A percentile compares a stretch with the other conserved stretches of the same genome.
Evolutionary conservation across 2,329 filamentous ascomycete genomes (phyloP).

Genomic region (Apiospora rasikravindrae): DNA sequence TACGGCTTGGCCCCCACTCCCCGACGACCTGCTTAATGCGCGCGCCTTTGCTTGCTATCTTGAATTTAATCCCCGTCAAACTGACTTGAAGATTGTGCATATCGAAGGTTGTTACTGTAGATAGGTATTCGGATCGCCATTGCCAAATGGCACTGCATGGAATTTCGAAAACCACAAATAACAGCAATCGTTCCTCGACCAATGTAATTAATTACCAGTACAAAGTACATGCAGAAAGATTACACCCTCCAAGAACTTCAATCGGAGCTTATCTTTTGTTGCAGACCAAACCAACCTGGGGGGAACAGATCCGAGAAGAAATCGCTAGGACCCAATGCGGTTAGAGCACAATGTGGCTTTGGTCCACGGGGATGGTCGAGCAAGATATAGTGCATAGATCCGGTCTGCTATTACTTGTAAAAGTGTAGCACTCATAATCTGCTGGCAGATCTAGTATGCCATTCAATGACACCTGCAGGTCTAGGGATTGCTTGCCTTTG

Average conservation of each 20-base stretch:
- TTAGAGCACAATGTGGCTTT: slow-evolving; percentile 1
- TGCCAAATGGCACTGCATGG: too few species aligned
- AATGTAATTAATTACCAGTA: not conserved
- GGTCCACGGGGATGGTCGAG: not conserved
- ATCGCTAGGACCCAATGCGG: not conserved
- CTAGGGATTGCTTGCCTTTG: not conserved
- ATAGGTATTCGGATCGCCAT: too few species aligned
- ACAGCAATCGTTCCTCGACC: not conserved
- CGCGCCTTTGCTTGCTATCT: slow-evolving; percentile 5
- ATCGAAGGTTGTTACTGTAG: too few species aligned
- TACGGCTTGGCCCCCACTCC: not conserved
- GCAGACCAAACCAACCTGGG: not conserved
- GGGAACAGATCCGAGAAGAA: not conserved
- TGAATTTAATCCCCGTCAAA: not conserved
- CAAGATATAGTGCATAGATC: slow-evolving; percentile 5
- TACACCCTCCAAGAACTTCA: not conserved
- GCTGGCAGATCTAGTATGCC: not conserved
- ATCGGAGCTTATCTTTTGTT: not conserved
- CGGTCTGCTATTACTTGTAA: not conserved
- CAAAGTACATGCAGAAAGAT: not conserved
- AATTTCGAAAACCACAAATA: too few species aligned
- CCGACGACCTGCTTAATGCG: not conserved
- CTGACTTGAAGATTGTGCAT: too few species aligned
- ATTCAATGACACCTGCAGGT: slow-evolving; percentile 1
- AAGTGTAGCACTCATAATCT: not conserved